A percentile compares a stretch with the other conserved stretches of the same genome.
phyloP scores from a whole-genome alignment of 2,329 filamentous ascomycete species.

The Cadophora luteo-olivacea region DNA sequence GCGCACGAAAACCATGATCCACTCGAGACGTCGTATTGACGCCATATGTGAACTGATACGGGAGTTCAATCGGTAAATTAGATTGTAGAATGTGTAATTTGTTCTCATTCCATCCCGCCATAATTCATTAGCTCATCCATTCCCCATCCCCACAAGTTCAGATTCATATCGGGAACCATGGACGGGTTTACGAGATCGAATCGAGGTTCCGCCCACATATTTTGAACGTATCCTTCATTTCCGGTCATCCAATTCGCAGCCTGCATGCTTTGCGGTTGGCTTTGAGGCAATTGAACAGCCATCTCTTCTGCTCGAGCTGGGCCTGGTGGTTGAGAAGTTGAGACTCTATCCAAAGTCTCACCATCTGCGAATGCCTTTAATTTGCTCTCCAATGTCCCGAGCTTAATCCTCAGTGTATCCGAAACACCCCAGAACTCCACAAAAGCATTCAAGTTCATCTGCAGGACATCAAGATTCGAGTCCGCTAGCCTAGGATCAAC shows the following conservation, averaged over 20 bases:
- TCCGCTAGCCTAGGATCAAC: conserved; percentile 20
- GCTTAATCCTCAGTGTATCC: not conserved
- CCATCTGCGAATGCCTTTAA: conserved; percentile 20
- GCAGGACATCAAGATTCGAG: conserved; percentile 33
- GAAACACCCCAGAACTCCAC: conserved; percentile 21
- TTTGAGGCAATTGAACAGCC: not conserved
- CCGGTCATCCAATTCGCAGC: not conserved
- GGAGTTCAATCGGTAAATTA: too few species aligned
- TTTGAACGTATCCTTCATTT: not conserved
- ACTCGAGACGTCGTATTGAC: too few species aligned
- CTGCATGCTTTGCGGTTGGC: not conserved
- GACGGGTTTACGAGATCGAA: conserved; percentile 10
- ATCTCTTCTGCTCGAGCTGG: not conserved
- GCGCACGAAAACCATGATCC: not conserved
- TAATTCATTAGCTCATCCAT: conserved; percentile 22
- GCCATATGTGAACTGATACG: too few species aligned
- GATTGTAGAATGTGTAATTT: too few species aligned
- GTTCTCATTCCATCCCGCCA: not conserved
- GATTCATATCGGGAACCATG: conserved; percentile 1
- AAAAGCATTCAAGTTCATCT: conserved; percentile 21
- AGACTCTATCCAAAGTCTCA: not conserved
- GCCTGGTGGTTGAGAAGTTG: not conserved
- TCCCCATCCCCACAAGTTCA: conserved; percentile 22
- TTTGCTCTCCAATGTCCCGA: conserved; percentile 18
- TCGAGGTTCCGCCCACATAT: conserved; percentile 8